Base-by-base conservation (phyloP, 1,284 basidiomycete species). In the Papiliotrema terrestris region DNA sequence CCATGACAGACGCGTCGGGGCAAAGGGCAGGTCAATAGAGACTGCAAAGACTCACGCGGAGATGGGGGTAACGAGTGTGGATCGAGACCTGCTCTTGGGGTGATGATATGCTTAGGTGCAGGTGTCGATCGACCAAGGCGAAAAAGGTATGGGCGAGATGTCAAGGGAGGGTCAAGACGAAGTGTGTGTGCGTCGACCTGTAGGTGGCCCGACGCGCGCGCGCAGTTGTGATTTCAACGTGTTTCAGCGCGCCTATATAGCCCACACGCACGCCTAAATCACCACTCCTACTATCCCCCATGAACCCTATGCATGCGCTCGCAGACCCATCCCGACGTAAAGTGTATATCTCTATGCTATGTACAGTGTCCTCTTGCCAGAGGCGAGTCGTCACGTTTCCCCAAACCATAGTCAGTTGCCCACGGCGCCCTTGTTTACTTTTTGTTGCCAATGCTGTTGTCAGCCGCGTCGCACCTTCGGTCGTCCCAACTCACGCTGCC, bases 401-500 rank as follows among this genome's bases (percentile, higher is more conserved):
- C 29, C 29, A 32, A 32, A 32, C 29, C 29, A 5, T 6, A 32
- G 29, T 23, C 23, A 8, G 4, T 3, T 45, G 42, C 9, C 20
- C 42, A 13, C 42, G 42, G 19, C 11, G n/a, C n/a, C n/a, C n/a
- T n/a, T n/a, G n/a, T 32, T 32, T 32, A 32, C 29, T 32, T 32
- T 32, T 32, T 32, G 29, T 32, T 32, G 29, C 29, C 56, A 26
- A 57, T 57, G 23, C 56, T 56, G 23, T 32, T 32, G 29, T 32
- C 29, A 32, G 29, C n/a, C 29, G 29, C 29, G 29, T 6, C 29
- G 5, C 29, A 5, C 29, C 29, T 32, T 32, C 11, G 29, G 6
- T 11, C 29, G 11, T 11, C 29, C 49, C 19, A 15, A 80, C 82
- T 64, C 61, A 83, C 88, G 87, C 89, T 59, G 78, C 81, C 75